A percentile compares a stretch with the other conserved stretches of the same genome.
Conservation (phyloP, 495 filamentous ascomycete genomes). For the Eremomyces bilateralis region DNA sequence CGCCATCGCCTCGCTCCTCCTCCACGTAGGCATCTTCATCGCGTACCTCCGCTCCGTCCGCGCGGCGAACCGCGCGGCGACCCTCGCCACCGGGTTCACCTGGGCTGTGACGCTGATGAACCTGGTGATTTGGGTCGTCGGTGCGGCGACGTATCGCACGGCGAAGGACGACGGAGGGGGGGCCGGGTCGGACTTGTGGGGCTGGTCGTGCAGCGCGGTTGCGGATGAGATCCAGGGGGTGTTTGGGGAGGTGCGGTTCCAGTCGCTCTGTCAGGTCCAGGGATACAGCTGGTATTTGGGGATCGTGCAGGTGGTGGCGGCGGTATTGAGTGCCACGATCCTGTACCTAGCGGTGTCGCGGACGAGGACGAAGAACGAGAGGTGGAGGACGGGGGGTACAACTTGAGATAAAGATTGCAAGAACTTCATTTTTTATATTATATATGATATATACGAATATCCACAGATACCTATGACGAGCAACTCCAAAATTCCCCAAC, state of each 20-base stretch:
- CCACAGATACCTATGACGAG: too few relatives aligned
- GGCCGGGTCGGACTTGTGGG: constrained; percentile 18
- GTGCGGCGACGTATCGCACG: constrained; percentile 10
- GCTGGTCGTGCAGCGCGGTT: constrained; percentile 16
- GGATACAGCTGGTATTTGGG: constrained; percentile 17
- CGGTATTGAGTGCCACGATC: constrained; percentile 9
- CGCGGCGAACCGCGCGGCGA: constrained; percentile 9
- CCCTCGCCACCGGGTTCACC: constrained; percentile 7
- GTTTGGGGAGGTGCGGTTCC: too few relatives aligned
- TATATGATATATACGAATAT: too few relatives aligned
- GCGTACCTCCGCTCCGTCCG: constrained; percentile 8
- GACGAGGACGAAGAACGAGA: constrained; percentile 11
- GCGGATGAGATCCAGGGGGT: constrained; percentile 15
- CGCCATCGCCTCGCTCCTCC: constrained; percentile 6
- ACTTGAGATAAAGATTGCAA: too few relatives aligned
- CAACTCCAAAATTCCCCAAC: too few relatives aligned
- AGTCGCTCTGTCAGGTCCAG: too few relatives aligned
- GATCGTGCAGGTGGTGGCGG: constrained; percentile 11
- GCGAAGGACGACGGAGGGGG: constrained; percentile 10
- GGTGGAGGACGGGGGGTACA: too few relatives aligned
- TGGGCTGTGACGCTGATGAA: constrained; percentile 10
- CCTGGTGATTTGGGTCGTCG: constrained; percentile 12
- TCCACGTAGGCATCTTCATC: constrained; percentile 11
- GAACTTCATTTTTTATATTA: too few relatives aligned
- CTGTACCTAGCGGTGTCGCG: constrained; percentile 11